Conservation (phyloP, 306 rosid species). For the Lagenaria siceraria region DNA sequence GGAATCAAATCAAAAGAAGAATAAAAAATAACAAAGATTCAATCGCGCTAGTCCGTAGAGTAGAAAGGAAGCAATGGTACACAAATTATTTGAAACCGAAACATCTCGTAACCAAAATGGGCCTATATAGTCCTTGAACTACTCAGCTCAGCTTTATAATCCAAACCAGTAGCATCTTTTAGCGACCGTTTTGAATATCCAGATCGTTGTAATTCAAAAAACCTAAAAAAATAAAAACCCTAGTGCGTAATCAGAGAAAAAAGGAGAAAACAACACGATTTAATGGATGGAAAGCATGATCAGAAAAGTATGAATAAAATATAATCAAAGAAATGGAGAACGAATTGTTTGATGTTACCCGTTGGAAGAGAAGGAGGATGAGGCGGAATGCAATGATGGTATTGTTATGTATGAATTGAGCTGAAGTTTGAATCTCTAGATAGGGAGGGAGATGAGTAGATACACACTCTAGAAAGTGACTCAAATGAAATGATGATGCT, state of each 20-base stretch:
- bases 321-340: background rate
- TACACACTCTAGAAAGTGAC: too few species aligned
- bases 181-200: too few species aligned
- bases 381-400: background rate
- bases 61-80: too few species aligned
- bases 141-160: background rate
- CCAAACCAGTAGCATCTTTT: background rate
- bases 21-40: too few species aligned
- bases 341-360: background rate
- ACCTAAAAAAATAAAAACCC: too few species aligned
- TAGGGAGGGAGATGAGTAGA: background rate
- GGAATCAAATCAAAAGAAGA: background rate
- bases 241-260: background rate
- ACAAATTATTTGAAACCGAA: too few species aligned
- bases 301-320: background rate
- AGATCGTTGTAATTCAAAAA: too few species aligned
- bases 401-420: background rate
- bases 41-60: too few species aligned
- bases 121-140: background rate
- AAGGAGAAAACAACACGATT: background rate
- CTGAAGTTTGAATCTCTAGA: background rate
- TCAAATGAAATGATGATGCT: too few species aligned
- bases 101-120: background rate
- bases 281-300: background rate
- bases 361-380: background rate